Percentiles rank a stretch among this genome's conserved stretches.
These are phyloP conservation scores for Plasmodium gonderi DNA, from an alignment of 169 alveolate species.

Conservation along the genomic window DNA sequence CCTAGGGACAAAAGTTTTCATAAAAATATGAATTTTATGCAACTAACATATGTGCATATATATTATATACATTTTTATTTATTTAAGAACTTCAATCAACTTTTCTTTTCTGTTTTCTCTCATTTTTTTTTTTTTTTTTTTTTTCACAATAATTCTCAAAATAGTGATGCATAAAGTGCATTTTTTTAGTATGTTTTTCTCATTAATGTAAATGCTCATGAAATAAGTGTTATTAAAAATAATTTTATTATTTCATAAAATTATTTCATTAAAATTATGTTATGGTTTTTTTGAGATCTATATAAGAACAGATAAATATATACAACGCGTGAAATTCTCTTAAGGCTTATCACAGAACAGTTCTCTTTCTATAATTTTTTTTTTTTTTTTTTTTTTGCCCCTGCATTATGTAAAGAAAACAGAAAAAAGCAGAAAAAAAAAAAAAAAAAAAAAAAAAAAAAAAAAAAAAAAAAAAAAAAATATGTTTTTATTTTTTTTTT, in stretches of 20 bases:
- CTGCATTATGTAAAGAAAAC: too few relatives aligned
- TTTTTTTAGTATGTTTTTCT: neutral
- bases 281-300: neutral
- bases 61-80: too few relatives aligned
- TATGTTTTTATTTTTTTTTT: too few relatives aligned
- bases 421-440: too few relatives aligned
- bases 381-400: too few relatives aligned
- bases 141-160: too few relatives aligned
- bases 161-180: neutral
- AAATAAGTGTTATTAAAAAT: neutral
- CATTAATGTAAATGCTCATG: neutral
- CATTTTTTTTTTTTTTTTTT: neutral
- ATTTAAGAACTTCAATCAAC: too few relatives aligned
- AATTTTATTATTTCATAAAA: neutral
- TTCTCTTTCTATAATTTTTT: too few relatives aligned
- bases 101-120: too few relatives aligned
- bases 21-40: neutral
- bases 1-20: neutral
- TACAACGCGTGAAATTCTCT: neutral
- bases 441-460: too few relatives aligned
- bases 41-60: neutral
- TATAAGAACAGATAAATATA: neutral
- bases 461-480: too few relatives aligned
- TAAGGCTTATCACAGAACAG: too few relatives aligned
- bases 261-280: neutral